These are phyloP conservation scores for Candida sakaeoensis DNA, from an alignment of 805 yeast genomes.

Conservation along the genomic window DNA sequence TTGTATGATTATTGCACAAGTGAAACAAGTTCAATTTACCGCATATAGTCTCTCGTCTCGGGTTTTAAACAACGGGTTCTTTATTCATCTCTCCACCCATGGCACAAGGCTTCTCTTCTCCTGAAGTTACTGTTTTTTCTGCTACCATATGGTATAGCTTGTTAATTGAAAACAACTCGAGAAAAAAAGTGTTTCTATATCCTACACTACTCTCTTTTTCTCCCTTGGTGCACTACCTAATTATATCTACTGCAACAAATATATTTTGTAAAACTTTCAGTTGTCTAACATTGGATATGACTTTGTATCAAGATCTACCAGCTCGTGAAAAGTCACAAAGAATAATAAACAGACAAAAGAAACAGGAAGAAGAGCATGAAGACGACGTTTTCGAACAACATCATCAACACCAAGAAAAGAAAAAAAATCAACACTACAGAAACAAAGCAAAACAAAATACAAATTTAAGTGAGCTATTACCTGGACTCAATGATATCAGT, in stretches of 20 bases:
- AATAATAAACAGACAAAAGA: slow-evolving; percentile 11
- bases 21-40: no score
- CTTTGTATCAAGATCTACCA: slow-evolving; percentile 19
- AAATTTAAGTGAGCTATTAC: slow-evolving; percentile 42
- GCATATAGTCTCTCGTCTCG: no score
- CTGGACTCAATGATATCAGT: slow-evolving; percentile 87
- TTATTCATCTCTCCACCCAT: no score
- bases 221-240: slow-evolving; percentile 1
- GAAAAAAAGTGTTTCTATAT: no score
- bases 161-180: no score
- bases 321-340: slow-evolving; percentile 27
- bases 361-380: slow-evolving; percentile 4
- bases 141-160: no score
- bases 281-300: slow-evolving; percentile 2
- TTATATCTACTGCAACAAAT: neutral
- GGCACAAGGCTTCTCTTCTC: no score
- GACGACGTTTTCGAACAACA: slow-evolving; percentile 11
- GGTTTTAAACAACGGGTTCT: no score
- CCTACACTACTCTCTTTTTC: no score
- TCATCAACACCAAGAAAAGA: slow-evolving; percentile 13
- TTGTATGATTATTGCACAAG: no score
- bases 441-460: slow-evolving; percentile 29
- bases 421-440: slow-evolving; percentile 30
- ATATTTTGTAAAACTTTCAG: neutral
- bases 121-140: no score